A percentile compares a stretch with the other conserved stretches of the same genome.
Conservation (phyloP, 768 basidiomycete genomes). For the Leucocoprinus birnbaumii region DNA sequence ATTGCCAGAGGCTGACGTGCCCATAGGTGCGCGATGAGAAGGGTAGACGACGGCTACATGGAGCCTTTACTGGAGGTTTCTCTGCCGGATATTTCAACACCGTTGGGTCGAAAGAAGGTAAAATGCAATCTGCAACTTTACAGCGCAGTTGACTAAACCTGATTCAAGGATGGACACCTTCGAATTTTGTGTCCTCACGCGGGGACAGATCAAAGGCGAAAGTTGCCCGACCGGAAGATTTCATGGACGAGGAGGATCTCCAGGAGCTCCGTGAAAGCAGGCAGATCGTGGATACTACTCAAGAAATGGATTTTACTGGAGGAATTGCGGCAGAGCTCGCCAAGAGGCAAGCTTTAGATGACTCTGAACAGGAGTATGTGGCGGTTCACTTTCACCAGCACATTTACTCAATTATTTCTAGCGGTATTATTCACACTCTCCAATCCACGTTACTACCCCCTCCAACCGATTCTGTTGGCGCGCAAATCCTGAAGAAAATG, state of each 20-base stretch:
- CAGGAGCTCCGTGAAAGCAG: constrained; percentile 75
- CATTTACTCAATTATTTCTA: constrained; percentile 20
- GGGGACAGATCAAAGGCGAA: constrained; percentile 66
- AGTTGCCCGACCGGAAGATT: constrained; percentile 77
- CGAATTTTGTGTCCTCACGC: constrained; percentile 90
- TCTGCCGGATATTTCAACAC: constrained; percentile 97
- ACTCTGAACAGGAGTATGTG: constrained; percentile 49
- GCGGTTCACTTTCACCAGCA: not conserved
- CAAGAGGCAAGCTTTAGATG: constrained; percentile 30
- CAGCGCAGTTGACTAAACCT: not conserved
- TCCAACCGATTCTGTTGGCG: constrained; percentile 78
- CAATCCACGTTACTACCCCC: constrained; percentile 68
- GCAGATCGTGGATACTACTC: constrained; percentile 74
- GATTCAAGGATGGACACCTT: constrained; percentile 96
- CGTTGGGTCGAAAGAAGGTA: constrained; percentile 95
- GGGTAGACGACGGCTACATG: constrained; percentile 89
- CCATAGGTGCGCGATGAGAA: constrained; percentile 87
- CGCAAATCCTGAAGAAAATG: constrained; percentile 89
- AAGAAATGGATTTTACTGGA: constrained; percentile 70
- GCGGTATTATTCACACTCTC: constrained; percentile 61
- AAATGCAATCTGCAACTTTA: constrained; percentile 12
- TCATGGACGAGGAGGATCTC: constrained; percentile 99
- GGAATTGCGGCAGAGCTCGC: constrained; percentile 46
- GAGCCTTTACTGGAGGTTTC: constrained; percentile 98
- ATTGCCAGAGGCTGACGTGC: no score